Conservation (phyloP, 441 rosid species). For the Bruguiera hainesii region DNA sequence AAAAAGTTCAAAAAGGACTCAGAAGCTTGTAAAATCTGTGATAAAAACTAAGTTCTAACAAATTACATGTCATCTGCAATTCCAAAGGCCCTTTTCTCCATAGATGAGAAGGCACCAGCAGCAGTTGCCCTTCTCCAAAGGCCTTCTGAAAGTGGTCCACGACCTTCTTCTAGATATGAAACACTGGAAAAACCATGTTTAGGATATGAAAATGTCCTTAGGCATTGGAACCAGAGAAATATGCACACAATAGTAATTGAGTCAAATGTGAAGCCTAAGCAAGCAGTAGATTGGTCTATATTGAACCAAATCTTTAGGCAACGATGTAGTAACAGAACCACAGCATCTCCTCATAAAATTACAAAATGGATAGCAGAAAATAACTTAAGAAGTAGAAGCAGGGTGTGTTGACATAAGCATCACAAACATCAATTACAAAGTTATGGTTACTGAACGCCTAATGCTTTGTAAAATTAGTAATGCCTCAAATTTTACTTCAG, state of each 20-base stretch:
- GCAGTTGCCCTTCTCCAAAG: conserved; percentile 90
- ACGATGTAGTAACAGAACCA: too few species aligned
- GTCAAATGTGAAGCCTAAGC: background rate
- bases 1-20: conserved; percentile 8
- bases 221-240: too few species aligned
- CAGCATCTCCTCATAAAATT: too few species aligned
- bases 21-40: conserved; percentile 1
- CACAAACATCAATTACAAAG: too few species aligned
- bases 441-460: too few species aligned
- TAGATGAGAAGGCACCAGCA: conserved; percentile 66
- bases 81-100: conserved; percentile 85
- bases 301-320: too few species aligned
- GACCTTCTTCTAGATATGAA: conserved; percentile 49
- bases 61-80: conserved; percentile 91
- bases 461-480: too few species aligned
- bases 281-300: background rate
- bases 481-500: too few species aligned
- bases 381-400: too few species aligned
- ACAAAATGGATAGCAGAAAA: too few species aligned
- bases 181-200: conserved; percentile 36
- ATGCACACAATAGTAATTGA: background rate
- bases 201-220: conserved; percentile 3
- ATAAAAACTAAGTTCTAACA: conserved; percentile 13
- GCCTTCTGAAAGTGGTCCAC: conserved; percentile 56
- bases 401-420: too few species aligned